phyloP scores from a whole-genome alignment of 768 basidiomycete genomes.

The Termitomyces sp. region DNA sequence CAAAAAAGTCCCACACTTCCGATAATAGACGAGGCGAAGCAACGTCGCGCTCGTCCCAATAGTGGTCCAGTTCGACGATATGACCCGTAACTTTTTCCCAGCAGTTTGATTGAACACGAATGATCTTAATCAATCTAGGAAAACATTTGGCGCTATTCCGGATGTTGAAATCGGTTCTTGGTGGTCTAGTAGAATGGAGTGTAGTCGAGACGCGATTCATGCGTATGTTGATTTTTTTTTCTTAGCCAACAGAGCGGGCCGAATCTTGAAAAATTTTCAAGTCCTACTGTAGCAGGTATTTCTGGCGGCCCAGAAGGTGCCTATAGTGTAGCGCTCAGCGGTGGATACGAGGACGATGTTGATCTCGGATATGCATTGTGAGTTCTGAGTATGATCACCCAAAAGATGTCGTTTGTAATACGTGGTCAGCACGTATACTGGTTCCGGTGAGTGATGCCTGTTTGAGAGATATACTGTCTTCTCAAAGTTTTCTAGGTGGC shows the following conservation, averaged over 20 bases:
- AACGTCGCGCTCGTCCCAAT: constrained; percentile 20
- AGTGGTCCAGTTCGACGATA: constrained; percentile 27
- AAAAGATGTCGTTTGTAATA: background rate
- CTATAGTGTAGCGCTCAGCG: constrained; percentile 82
- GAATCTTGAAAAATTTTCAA: constrained; percentile 20
- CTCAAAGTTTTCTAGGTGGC: constrained; percentile 46
- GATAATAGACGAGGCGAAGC: constrained; percentile 29
- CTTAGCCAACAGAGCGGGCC: background rate
- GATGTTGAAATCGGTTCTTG: constrained; percentile 74
- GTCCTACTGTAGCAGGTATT: constrained; percentile 84
- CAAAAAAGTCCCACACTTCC: constrained; percentile 26
- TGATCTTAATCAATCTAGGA: constrained; percentile 33
- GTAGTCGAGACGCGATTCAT: constrained; percentile 76
- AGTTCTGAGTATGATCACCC: constrained; percentile 23
- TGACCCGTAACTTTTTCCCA: constrained; percentile 41
- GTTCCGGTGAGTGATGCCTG: constrained; percentile 46
- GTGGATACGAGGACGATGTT: constrained; percentile 84
- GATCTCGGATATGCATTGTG: constrained; percentile 81
- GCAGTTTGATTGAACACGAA: background rate
- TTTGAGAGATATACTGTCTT: background rate
- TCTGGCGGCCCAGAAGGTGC: constrained; percentile 61
- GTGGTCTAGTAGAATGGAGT: constrained; percentile 71
- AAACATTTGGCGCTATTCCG: constrained; percentile 76
- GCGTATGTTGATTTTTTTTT: constrained; percentile 49
- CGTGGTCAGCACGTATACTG: constrained; percentile 66